phyloP scores from a whole-genome alignment of 495 filamentous ascomycete genomes.

The Xylaria acuta region DNA sequence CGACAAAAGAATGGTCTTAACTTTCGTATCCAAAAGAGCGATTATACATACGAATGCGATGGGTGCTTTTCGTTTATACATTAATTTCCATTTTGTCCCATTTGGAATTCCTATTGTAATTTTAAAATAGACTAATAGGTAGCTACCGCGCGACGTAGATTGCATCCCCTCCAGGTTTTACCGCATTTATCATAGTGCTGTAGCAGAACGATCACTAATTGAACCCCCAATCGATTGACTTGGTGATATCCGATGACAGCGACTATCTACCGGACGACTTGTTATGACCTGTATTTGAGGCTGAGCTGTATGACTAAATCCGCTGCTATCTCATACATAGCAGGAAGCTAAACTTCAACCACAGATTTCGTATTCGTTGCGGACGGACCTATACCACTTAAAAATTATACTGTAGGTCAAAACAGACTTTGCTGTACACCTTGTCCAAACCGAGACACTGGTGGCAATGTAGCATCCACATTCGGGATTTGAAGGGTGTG shows the following conservation, averaged over 20 bases:
- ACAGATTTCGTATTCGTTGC: not conserved
- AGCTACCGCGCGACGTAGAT: not conserved
- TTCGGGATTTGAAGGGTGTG: slow-evolving; percentile 39
- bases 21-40: not conserved
- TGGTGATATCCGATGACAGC: not conserved
- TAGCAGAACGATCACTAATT: not conserved
- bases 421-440: not conserved
- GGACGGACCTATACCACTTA: no score
- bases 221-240: not conserved
- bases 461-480: slow-evolving; percentile 51
- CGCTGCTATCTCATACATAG: not conserved
- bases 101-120: no score
- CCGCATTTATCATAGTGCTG: not conserved
- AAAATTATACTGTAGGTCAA: not conserved
- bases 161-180: not conserved
- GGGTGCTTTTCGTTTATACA: not conserved
- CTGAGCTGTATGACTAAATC: not conserved
- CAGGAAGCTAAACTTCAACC: not conserved
- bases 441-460: slow-evolving; percentile 42
- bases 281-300: not conserved
- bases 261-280: not conserved
- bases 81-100: no score
- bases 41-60: not conserved
- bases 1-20: not conserved
- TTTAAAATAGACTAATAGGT: no score